These are phyloP conservation scores for Artemisia tridentata DNA, from an alignment of 129 eudicot species.

Conservation along the genomic window DNA sequence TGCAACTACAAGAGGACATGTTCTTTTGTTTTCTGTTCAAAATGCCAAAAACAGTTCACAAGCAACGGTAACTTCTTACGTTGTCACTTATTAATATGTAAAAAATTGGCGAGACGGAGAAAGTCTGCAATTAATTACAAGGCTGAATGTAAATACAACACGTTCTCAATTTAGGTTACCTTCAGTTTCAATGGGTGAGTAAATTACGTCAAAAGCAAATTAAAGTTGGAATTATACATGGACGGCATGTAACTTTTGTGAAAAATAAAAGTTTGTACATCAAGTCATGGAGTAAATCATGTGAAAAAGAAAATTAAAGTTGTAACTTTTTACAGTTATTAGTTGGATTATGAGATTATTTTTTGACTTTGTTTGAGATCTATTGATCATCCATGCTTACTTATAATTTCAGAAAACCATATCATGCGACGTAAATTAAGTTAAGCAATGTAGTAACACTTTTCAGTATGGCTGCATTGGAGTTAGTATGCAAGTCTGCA, in stretches of 20 bases:
- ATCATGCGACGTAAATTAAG: background rate
- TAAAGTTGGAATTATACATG: slow-evolving; percentile 29
- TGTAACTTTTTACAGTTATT: slow-evolving; percentile 1
- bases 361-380: slow-evolving; percentile 8
- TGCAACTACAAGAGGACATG: no score
- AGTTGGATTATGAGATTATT: slow-evolving; percentile 4
- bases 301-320: slow-evolving; percentile 12
- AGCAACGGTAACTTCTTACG: no score
- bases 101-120: no score
- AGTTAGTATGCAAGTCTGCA: no score
- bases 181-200: background rate
- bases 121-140: no score
- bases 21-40: no score
- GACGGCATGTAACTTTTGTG: slow-evolving; percentile 22
- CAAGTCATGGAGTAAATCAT: background rate
- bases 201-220: slow-evolving; percentile 46
- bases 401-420: background rate
- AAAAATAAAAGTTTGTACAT: slow-evolving; percentile 14
- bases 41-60: no score
- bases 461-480: no score
- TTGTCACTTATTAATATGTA: no score
- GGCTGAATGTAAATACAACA: no score
- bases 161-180: no score
- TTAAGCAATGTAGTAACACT: background rate
- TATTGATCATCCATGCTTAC: background rate